Base-by-base conservation (phyloP, 495 filamentous ascomycete species). In the Chaetomium fimeti region DNA sequence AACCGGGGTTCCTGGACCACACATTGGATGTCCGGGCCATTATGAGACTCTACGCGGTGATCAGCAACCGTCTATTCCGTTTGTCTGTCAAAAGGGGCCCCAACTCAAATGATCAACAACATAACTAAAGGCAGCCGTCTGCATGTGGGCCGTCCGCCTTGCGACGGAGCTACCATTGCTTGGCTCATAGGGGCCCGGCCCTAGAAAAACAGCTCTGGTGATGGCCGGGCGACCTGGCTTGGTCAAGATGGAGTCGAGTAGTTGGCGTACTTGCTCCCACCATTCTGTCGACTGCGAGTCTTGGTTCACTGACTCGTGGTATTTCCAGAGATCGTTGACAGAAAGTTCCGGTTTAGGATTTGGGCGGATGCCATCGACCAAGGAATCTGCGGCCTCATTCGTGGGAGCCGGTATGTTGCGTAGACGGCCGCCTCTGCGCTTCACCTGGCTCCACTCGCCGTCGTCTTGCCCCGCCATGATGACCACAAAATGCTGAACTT, bases 1-100 rank as follows among this genome's bases (percentile, higher is more conserved):
- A 91, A 91, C 66, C 83, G 69, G 8, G 90, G 90, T 55, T 93
- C 90, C 76, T 93, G 90, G 25, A 88, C 83, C 65, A 84, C 74
- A 55, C 84, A 76, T 29, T 74, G 72, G 52, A 82, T 77, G 8
- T 53, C 61, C 2, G 62, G 71, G 3, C 62, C 45, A 42, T 27
- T 51, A 2, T 51, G 22, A 3, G 61, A 64, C 40, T 71, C 75
- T 75, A 51, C 12, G 40, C 12, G 15, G 11, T 11, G 54, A 40
- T 68, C 18, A 68, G 65, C 29, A 28, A 64, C 11, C 57, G 20
- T 29, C 18, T 12, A 20, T 4, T 4, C 24, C 6, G 13, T 0
- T 20, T 15, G 1, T 5, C 29, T 11, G 18, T 8, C 27, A 24
- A 3, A 42, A 20, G 20, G 65, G n/a, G 25, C 25, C 53, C 73